Evolutionary conservation across 306 rosid species (phyloP), one percentile per base, ranked within the genome.

Genomic region (Aeschynomene evenia): DNA sequence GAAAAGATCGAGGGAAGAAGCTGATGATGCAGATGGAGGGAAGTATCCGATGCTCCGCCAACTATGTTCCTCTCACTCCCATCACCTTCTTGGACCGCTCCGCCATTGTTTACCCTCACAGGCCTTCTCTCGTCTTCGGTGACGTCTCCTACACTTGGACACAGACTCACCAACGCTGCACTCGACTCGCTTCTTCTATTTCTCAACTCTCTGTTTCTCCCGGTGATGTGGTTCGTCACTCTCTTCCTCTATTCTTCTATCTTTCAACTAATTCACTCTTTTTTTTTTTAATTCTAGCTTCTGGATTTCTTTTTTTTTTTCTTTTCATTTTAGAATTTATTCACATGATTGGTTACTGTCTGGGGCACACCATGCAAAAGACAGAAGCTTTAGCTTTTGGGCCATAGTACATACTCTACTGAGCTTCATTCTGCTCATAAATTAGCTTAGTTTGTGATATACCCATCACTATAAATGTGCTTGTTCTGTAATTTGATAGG

Each of bases 51-150:
- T 90, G 96, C 73, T 68, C 81, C 0, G 93, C 91, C 0, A 93
- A 90, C 78, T 79, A 80, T 49, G 88, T 82, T 2, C 87, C 96
- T 40, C 88, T 93, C 9, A 76, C 87, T 60, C 98, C 96, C 0
- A 86, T 93, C 87, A 81, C 36, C 85, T 93, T 92, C 81, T 84
- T 93, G 88, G 87, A 90, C 57, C 93, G 96, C 18, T 84, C 96
- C 5, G 90, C 96, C 18, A 33, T 81, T 0, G 96, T 90, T 34
- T 92, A 90, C 74, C 18, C 78, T 2, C 77, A 90, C 55, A 72
- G 82, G 22, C 43, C 45, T 19, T 92, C 98, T 3, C 8, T 92
- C 16, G 68, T 85, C 14, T 86, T 68, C 12, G 89, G 82, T 2
- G 48, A 49, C 19, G 78, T 88, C 33, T 68, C 34, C 18, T 85